Evolutionary conservation across 345 rosid species (phyloP), one percentile per base, ranked within the genome.

Genomic region (Leavenworthia alabamica): DNA sequence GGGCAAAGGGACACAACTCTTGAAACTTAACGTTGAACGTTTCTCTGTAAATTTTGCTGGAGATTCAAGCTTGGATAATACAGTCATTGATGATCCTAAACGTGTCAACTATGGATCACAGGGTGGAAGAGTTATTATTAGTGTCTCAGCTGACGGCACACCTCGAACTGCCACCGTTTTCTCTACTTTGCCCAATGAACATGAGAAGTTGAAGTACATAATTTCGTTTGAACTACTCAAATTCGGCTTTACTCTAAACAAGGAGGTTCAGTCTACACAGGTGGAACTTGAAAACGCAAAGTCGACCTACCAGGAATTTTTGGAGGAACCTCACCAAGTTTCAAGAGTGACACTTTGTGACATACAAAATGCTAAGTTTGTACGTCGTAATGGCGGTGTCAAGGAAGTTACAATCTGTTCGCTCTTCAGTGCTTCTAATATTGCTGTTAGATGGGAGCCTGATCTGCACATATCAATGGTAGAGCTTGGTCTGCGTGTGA

Each of bases 71-170:
- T 52, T 87, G 79, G 96, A 93, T 1, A 83, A 77, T 46, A 64
- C 81, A 64, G 80, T 74, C 73, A 77, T 89, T 66, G 84, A 75
- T 8, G 99, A 93, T 79, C 96, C 97, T 45, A 93, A 93, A 80
- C 97, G 90, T 67, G 94, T 93, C 57, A 89, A 89, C 73, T 89
- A 86, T 80, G 99, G 99, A 56, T 89, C 99, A 73, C 99, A 93
- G 41, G 97, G 99, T 77, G 99, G 94, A 41, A 81, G 78, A 68
- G 78, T 79, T 68, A 58, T 87, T 17, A 77, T 93, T 43, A 84
- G 78, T 60, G 75, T 75, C 48, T 81, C 79, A 46, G 86, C 82
- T 69, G 99, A 85, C 68, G 97, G 97, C 16, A 62, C 86, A 16
- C 86, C 85, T 17, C 89, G 99, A 37, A 79, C 77, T 28, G 99